phyloP scores from a whole-genome alignment of 306 rosid genomes.

The Pyrus bretschneideri region DNA sequence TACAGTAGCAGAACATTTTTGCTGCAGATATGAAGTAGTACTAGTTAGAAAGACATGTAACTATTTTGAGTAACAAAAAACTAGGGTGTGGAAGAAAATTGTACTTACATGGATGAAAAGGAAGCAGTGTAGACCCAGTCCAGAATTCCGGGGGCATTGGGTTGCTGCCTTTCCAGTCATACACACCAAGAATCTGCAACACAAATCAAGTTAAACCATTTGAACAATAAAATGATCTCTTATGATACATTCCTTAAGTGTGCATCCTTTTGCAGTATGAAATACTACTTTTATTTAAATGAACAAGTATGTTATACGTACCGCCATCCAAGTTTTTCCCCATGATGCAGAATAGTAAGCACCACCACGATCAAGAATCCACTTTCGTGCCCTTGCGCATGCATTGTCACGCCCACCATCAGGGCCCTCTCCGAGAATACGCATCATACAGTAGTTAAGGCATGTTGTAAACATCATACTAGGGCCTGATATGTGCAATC shows the following conservation, averaged over 20 bases:
- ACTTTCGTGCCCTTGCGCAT: slow-evolving; percentile 49
- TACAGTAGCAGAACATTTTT: slow-evolving; percentile 82
- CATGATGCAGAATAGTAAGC: slow-evolving; percentile 55
- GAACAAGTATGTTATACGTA: background rate
- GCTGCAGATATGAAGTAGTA: slow-evolving; percentile 33
- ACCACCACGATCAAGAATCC: slow-evolving; percentile 66
- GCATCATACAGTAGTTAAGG: slow-evolving; percentile 53
- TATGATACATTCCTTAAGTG: background rate
- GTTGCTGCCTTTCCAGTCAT: slow-evolving; percentile 58
- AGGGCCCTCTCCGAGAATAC: slow-evolving; percentile 67
- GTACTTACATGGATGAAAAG: slow-evolving; percentile 50
- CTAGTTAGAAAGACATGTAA: background rate
- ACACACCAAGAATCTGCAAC: slow-evolving; percentile 49
- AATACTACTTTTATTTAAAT: too few species aligned
- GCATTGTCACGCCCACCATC: slow-evolving; percentile 53
- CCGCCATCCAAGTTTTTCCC: slow-evolving; percentile 87
- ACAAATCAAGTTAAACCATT: background rate
- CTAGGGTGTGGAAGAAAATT: background rate
- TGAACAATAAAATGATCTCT: background rate
- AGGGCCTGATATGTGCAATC: slow-evolving; percentile 65
- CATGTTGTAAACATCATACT: slow-evolving; percentile 68
- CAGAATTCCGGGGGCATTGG: slow-evolving; percentile 80
- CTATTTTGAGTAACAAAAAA: background rate
- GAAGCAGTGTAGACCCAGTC: slow-evolving; percentile 57
- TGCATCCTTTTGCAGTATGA: background rate